phyloP scores from a whole-genome alignment of 2,329 filamentous ascomycete species.

The Magnaporthiopsis incrustans region DNA sequence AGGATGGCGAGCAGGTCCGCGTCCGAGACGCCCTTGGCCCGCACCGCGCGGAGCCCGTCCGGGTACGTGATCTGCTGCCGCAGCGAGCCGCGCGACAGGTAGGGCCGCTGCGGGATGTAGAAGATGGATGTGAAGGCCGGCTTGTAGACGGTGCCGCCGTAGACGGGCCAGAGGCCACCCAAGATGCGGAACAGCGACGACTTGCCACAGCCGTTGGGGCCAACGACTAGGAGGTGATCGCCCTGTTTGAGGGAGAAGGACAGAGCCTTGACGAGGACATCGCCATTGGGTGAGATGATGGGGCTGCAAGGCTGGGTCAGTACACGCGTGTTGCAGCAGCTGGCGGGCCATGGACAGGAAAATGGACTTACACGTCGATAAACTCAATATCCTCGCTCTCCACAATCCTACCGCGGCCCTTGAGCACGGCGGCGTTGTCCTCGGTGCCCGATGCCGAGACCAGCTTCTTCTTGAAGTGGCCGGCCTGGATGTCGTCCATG shows the following conservation, averaged over 20 bases:
- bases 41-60: conserved; percentile 81
- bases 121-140: conserved; percentile 91
- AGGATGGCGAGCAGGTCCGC: conserved; percentile 71
- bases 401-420: conserved; percentile 70
- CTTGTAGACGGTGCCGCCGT: conserved; percentile 87
- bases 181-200: conserved; percentile 94
- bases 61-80: conserved; percentile 97
- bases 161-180: conserved; percentile 94
- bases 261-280: conserved; percentile 77
- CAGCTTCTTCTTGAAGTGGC: conserved; percentile 92
- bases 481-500: conserved; percentile 85
- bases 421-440: conserved; percentile 74
- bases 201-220: conserved; percentile 95
- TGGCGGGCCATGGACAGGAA: not conserved
- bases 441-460: conserved; percentile 81
- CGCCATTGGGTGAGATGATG: conserved; percentile 94
- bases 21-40: conserved; percentile 74
- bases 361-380: conserved; percentile 56
- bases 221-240: conserved; percentile 88
- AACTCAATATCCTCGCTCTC: conserved; percentile 84
- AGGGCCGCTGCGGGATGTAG: conserved; percentile 94
- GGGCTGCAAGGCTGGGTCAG: conserved; percentile 39
- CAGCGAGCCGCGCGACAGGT: conserved; percentile 84
- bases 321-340: conserved; percentile 11
- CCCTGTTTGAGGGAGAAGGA: conserved; percentile 81